Base-by-base conservation (phyloP, 495 filamentous ascomycete genomes). In the Lasiosphaeris hirsuta region DNA sequence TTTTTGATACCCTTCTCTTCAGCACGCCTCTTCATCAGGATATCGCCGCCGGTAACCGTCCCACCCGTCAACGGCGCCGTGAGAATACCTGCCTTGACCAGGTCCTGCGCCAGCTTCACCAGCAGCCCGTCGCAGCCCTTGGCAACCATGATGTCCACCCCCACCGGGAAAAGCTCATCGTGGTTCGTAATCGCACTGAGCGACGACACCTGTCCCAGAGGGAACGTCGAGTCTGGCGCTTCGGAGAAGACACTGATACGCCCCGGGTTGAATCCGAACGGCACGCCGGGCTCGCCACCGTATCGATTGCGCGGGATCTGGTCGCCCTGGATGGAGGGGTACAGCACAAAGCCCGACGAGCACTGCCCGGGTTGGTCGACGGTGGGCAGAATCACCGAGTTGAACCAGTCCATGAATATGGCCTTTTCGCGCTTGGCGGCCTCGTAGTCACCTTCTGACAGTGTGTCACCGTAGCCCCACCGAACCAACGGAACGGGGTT, bases 121-220 rank as follows among this genome's bases (percentile, higher is more conserved):
- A 87, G 64, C 69, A 87, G 72, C 0, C 78, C 74, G 69, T 89
- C 86, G 57, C 86, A 88, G 0, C 84, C 84, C 45, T 79, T 78
- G 2, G 83, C 80, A 3, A 79, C 84, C 65, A 85, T 67, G 37
- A 89, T 72, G 55, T 80, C 75, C 15, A 87, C 75, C 0, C 77
- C 78, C 0, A 89, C 84, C 1, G 85, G 85, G 36, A 86, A 58
- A 34, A 73, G 72, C 68, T 87, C 85, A 23, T 68, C 69, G 45
- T 81, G 71, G 1, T 75, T 47, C 0, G 81, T 82, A 51, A 86
- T 76, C 5, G 70, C 78, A 5, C 78, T 82, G 55, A 75, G 72
- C 47, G 81, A 80, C 0, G 72, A 52, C 7, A 79, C 74, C 60
- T 85, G 70, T 1, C 84, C 83, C 11, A 88, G 63, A 0, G 84